Base-by-base conservation (phyloP, 2,329 filamentous ascomycete species). In the Huntiella bhutanensis region DNA sequence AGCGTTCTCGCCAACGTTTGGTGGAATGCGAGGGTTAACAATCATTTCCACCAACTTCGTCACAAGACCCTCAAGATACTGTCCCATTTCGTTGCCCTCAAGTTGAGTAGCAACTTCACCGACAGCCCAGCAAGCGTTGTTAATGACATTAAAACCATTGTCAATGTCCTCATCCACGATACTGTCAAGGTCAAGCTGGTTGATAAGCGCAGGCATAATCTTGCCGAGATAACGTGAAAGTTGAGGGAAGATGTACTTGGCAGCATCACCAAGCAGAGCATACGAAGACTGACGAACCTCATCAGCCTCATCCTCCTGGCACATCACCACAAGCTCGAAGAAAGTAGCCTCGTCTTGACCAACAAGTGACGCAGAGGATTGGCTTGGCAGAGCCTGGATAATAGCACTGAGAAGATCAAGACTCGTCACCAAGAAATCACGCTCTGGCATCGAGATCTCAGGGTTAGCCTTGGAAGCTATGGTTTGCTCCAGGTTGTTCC, bases 251-350 rank as follows among this genome's bases (percentile, higher is more conserved):
- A 95, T 80, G 57, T 86, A 94, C 59, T 88, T 92, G 11, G 91
- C 83, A 58, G 85, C 93, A 64, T 98, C 91, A 51, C 91, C 91
- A 11, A 98, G 75, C 13, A 98, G 69, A 7, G 91, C 91, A 56
- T 95, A 98, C 0, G 87, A 86, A 8, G 91, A 98, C 61, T 98
- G 91, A 48, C 87, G 80, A 15, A 96, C 91, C 60, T 95, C 88
- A 55, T 94, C 87, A 55, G 82, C 80, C 1, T 73, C 70, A 58
- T 96, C 88, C 57, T 91, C 80, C 80, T 98, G 86, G 60, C 88
- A 96, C 60, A 91, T 82, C 52, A 77, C 76, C 38, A 98, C 69
- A 33, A 98, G 72, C 59, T 95, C 82, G 56, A 96, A 96, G 65
- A 96, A 86, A 38, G 77, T 77, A 13, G 83, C 82, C 51, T 87